Evolutionary conservation across 129 eudicot genomes (phyloP).

Genomic region (Flaveria bidentis): DNA sequence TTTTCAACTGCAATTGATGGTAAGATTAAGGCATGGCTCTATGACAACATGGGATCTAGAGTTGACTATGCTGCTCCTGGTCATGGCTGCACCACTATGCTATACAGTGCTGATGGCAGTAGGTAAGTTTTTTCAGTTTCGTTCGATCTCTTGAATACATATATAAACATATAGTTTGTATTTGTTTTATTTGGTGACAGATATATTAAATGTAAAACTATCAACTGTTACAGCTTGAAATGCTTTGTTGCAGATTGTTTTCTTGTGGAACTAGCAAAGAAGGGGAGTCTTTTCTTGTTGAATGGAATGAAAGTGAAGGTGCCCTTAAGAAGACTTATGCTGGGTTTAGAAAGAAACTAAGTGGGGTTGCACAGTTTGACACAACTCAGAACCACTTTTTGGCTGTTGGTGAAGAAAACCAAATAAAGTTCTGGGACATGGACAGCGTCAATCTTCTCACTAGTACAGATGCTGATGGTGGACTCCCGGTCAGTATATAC

Average conservation of each 20-base stretch:
- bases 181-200: neutral
- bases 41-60: conserved; percentile 81
- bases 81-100: conserved; percentile 84
- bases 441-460: conserved; percentile 61
- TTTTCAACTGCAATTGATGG: conserved; percentile 96
- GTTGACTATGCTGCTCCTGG: conserved; percentile 97
- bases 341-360: conserved; percentile 81
- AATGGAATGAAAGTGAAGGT: conserved; percentile 99
- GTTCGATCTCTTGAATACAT: neutral
- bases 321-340: conserved; percentile 81
- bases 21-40: conserved; percentile 88
- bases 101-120: conserved; percentile 90
- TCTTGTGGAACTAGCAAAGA: conserved; percentile 98
- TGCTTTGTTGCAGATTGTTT: conserved; percentile 61
- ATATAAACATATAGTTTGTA: neutral
- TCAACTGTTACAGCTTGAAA: neutral
- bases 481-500: conserved; percentile 73
- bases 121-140: conserved; percentile 42
- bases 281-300: conserved; percentile 87
- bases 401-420: conserved; percentile 93
- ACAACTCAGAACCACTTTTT: conserved; percentile 88
- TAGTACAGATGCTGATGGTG: conserved; percentile 80
- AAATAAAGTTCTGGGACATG: conserved; percentile 98
- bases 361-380: conserved; percentile 78
- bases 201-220: neutral